These are phyloP conservation scores for Auxenochlorella pyrenoidosa DNA, from an alignment of 139 green algal species.

Conservation along the genomic window DNA sequence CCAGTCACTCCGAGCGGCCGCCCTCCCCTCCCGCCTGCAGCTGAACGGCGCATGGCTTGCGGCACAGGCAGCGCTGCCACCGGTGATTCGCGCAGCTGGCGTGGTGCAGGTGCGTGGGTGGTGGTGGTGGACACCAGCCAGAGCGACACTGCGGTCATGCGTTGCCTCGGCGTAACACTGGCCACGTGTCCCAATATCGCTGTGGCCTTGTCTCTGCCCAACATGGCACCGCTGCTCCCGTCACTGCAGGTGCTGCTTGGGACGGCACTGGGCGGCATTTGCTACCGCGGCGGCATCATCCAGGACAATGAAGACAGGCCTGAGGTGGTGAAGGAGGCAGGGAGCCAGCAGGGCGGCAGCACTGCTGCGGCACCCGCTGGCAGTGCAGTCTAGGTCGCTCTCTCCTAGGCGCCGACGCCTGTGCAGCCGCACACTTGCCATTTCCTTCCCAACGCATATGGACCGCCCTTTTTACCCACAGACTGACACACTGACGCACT, in stretches of 20 bases:
- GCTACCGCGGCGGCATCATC: constrained; percentile 1
- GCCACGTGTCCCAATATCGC: not conserved
- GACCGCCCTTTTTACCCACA: not conserved
- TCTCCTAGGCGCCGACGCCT: too few relatives aligned
- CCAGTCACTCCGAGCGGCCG: too few relatives aligned
- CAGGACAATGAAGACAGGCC: constrained; percentile 26
- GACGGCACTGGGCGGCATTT: constrained; percentile 19
- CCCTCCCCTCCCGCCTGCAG: not conserved
- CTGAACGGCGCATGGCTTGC: constrained; percentile 16
- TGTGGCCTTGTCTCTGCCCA: not conserved
- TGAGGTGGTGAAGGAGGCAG: not conserved
- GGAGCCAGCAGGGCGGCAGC: not conserved
- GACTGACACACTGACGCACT: not conserved
- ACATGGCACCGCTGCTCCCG: not conserved
- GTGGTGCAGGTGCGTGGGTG: not conserved
- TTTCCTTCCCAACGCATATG: not conserved
- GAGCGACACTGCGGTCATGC: not conserved
- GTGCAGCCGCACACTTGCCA: not conserved
- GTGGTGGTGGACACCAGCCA: too few relatives aligned
- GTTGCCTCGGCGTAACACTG: too few relatives aligned
- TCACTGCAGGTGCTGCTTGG: constrained; percentile 15
- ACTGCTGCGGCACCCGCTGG: not conserved
- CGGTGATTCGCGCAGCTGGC: constrained; percentile 19
- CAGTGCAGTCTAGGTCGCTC: not conserved
- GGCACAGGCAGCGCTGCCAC: not conserved